A percentile compares a stretch with the other conserved stretches of the same genome.
phyloP scores from a whole-genome alignment of 805 yeast species.

The Pichia nakasei region DNA sequence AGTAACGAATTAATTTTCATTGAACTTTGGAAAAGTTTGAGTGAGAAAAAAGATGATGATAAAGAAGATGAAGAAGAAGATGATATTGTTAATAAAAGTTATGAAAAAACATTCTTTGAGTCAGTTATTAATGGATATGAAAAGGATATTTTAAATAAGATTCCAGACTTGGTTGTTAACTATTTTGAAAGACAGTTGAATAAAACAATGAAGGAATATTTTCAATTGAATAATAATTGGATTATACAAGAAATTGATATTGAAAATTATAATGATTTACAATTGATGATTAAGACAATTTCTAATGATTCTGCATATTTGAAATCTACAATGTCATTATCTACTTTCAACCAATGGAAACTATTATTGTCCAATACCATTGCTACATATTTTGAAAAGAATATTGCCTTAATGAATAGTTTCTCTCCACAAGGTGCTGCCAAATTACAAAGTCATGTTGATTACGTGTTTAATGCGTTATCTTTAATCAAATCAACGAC shows the following conservation, averaged over 20 bases:
- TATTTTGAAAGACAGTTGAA: conserved; percentile 31
- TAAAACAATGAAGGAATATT: conserved; percentile 29
- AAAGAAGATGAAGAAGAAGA: not conserved
- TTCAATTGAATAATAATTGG: conserved; percentile 25
- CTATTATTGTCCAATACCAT: conserved; percentile 21
- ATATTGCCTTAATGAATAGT: conserved; percentile 29
- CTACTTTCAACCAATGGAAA: conserved; percentile 23
- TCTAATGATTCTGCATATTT: conserved; percentile 24
- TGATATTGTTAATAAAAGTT: not conserved
- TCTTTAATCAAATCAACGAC: conserved; percentile 15
- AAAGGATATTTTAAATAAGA: conserved; percentile 21
- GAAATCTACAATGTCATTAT: conserved; percentile 21
- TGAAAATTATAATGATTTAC: conserved; percentile 18
- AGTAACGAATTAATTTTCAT: conserved; percentile 34
- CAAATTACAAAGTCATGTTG: conserved; percentile 27
- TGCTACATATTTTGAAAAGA: conserved; percentile 30
- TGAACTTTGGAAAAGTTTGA: conserved; percentile 31
- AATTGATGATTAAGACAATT: conserved; percentile 20
- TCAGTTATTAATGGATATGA: conserved; percentile 33
- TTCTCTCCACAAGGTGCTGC: conserved; percentile 29
- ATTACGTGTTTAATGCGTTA: conserved; percentile 22
- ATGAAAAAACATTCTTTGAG: conserved; percentile 33
- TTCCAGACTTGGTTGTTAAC: conserved; percentile 21
- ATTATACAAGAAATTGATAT: not conserved
- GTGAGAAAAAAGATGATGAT: conserved; percentile 10